Base-by-base conservation (phyloP, 2,329 filamentous ascomycete species). In the Xylaria sp. region DNA sequence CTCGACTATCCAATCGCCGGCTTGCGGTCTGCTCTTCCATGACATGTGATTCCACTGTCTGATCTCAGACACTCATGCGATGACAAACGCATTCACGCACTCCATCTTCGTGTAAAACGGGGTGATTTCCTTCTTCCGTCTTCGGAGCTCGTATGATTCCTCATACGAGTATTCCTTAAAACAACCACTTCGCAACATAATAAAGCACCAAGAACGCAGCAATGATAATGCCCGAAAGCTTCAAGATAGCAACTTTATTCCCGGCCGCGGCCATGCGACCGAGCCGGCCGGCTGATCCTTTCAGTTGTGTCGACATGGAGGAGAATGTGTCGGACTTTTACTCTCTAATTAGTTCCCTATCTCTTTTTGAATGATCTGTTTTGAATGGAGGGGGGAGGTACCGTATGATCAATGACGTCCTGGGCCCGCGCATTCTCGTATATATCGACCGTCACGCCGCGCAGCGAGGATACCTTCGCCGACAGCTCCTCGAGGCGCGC, bases 361-460 rank as follows among this genome's bases (percentile, higher is more conserved):
- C 5, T 5, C 8, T 30, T 13, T 50, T 42, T 0, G 30, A 16
- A 19, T 51, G 37, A n/a, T 10, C 44, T 39, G 11, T 3, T 18
- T 48, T 59, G 58, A 37, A 44, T 23, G 47, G 47, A 18, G 9
- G 7, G 37, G 37, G 18, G 19, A 77, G 85, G 60, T 81, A 95
- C 91, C 46, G 90, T 93, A 70, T 85, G 87, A 76, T 99, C 91
- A 67, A 99, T 90, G 64, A 96, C 84, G 66, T 89, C 85, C 69
- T 97, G 93, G 68, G 90, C 85, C 60, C 91, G 86, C 54, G 94
- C 94, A 73, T 94, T 92, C 77, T 97, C 92, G 82, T 97, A 97
- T 71, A 99, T 99, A 78, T 99, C 92, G 66, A 97, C 86, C 48
- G 94, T 99, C 54, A 99, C 91, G 75, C 90, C 90, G 71, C 93